Evolutionary conservation across 2,329 filamentous ascomycete species (phyloP).

Genomic region (Geosmithia putterillii): DNA sequence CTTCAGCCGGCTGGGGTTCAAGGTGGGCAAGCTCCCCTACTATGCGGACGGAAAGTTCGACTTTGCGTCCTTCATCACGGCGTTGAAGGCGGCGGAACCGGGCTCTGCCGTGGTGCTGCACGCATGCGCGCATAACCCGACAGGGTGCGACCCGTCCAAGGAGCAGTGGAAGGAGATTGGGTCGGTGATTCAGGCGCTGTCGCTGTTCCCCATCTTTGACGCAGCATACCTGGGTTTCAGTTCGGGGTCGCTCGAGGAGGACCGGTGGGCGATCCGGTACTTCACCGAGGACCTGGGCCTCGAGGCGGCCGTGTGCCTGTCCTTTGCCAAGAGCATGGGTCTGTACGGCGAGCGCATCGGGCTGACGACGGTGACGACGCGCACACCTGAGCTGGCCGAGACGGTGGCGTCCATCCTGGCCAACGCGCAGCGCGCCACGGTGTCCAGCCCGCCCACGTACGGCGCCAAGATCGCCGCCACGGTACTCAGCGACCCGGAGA

Average conservation of each 20-base stretch:
- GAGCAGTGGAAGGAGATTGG: slow-evolving; percentile 20
- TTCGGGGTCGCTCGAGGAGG: slow-evolving; percentile 16
- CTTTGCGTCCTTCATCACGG: slow-evolving; percentile 14
- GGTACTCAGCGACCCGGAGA: slow-evolving; percentile 14
- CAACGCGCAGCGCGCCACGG: slow-evolving; percentile 17
- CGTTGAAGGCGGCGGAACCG: slow-evolving; percentile 12
- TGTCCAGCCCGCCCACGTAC: slow-evolving; percentile 21
- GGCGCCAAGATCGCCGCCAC: slow-evolving; percentile 20
- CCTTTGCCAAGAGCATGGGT: slow-evolving; percentile 49
- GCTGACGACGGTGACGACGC: slow-evolving; percentile 11
- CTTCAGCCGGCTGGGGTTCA: slow-evolving; percentile 18
- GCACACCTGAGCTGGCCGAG: slow-evolving; percentile 6
- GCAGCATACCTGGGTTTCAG: slow-evolving; percentile 24
- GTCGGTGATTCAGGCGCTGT: slow-evolving; percentile 13
- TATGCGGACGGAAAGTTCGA: slow-evolving; percentile 18
- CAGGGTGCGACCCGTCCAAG: slow-evolving; percentile 18
- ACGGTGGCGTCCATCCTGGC: slow-evolving; percentile 15
- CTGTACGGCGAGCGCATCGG: slow-evolving; percentile 25
- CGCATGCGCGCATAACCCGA: slow-evolving; percentile 25
- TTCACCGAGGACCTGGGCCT: slow-evolving; percentile 19
- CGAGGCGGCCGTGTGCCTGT: slow-evolving; percentile 45
- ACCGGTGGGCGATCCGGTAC: slow-evolving; percentile 19
- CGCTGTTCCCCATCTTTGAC: slow-evolving; percentile 22
- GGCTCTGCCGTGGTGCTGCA: slow-evolving; percentile 19
- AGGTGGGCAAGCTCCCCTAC: slow-evolving; percentile 19